These are phyloP conservation scores for Yamadazyma atlantica DNA, from an alignment of 1,139 yeast genomes.

Conservation along the genomic window DNA sequence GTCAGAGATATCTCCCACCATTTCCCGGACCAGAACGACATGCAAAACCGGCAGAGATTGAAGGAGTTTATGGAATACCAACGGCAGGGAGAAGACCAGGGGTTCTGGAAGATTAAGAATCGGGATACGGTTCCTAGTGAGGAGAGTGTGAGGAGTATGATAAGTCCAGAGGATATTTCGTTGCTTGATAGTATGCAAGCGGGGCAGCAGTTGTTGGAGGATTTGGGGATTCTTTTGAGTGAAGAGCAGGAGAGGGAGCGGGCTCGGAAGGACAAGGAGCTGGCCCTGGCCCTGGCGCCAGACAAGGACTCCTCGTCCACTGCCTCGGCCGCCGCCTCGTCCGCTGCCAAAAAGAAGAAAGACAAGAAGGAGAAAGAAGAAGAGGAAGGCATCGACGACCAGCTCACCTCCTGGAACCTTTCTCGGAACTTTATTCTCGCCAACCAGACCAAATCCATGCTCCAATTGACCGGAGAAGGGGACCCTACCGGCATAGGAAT, in stretches of 20 bases:
- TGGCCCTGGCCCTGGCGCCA: no score
- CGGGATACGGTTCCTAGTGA: conserved; percentile 68
- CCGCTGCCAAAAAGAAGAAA: conserved; percentile 20
- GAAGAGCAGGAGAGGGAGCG: conserved; percentile 22
- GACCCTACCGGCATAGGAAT: conserved; percentile 93
- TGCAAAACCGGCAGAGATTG: conserved; percentile 93
- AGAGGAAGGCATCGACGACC: conserved; percentile 69
- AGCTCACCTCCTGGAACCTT: conserved; percentile 90
- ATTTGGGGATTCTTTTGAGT: conserved; percentile 25
- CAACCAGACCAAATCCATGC: conserved; percentile 95
- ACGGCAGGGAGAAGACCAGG: conserved; percentile 92
- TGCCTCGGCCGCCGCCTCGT: no score
- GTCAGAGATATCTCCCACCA: conserved; percentile 89
- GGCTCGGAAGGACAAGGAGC: conserved; percentile 27
- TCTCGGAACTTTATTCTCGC: conserved; percentile 89
- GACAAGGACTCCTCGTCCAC: no score
- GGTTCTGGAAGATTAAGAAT: conserved; percentile 88
- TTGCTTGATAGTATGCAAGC: conserved; percentile 90
- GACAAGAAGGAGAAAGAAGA: conserved; percentile 31
- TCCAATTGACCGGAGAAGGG: conserved; percentile 94
- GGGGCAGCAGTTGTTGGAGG: conserved; percentile 83
- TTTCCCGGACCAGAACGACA: conserved; percentile 96
- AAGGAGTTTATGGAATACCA: conserved; percentile 99
- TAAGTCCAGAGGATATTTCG: conserved; percentile 89
- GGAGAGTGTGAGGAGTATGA: conserved; percentile 79